Evolutionary conservation across 2,329 filamentous ascomycete genomes (phyloP).

Genomic region (Boeremia exigua): DNA sequence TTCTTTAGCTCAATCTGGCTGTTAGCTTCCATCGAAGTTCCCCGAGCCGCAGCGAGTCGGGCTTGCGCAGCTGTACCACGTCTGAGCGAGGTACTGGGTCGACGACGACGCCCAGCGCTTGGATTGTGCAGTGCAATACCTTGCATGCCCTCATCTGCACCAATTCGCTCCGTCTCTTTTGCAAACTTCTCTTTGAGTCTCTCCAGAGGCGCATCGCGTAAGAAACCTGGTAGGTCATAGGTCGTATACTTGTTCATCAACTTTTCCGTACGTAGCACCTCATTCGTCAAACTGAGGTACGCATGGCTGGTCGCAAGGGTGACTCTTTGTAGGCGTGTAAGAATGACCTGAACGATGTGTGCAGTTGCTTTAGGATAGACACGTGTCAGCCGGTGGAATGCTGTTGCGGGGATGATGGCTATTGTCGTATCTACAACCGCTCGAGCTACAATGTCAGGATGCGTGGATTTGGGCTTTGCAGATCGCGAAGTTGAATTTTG

Average conservation of each 20-base stretch:
- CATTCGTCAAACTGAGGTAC: conserved; percentile 88
- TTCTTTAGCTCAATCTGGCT: conserved; percentile 30
- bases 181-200: conserved; percentile 92
- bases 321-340: conserved; percentile 91
- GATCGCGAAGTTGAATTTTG: conserved; percentile 37
- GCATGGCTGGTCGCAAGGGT: conserved; percentile 93
- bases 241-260: conserved; percentile 92
- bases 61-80: conserved; percentile 81
- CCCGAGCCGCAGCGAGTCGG: conserved; percentile 58
- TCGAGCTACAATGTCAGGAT: conserved; percentile 96
- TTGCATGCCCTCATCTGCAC: conserved; percentile 81
- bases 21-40: conserved; percentile 33
- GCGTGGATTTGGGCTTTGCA: conserved; percentile 72
- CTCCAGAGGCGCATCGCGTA: conserved; percentile 81
- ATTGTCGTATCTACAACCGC: conserved; percentile 97
- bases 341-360: conserved; percentile 96
- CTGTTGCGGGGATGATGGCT: conserved; percentile 95
- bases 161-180: conserved; percentile 80
- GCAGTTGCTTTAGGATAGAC: conserved; percentile 96
- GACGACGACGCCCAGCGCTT: conserved; percentile 67
- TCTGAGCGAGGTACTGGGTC: conserved; percentile 72
- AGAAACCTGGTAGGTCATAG: conserved; percentile 87
- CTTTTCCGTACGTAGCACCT: conserved; percentile 90
- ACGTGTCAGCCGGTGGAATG: conserved; percentile 88
- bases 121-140: conserved; percentile 95